Conservation (phyloP, 2,329 filamentous ascomycete species). For the Akanthomyces dipterigenus region DNA sequence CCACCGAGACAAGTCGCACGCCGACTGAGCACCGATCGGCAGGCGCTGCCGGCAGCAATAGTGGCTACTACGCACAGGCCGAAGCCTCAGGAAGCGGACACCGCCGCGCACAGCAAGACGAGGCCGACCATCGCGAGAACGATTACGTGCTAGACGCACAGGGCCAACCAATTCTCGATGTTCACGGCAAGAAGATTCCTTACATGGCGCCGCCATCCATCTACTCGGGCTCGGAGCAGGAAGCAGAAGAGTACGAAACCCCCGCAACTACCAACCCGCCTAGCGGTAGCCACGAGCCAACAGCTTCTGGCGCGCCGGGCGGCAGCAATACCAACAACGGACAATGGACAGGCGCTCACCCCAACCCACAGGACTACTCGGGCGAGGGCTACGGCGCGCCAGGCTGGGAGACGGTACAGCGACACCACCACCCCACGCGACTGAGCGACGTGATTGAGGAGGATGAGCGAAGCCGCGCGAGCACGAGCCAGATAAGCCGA, state of each 20-base stretch:
- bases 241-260: slow-evolving; percentile 52
- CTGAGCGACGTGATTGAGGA: slow-evolving; percentile 84
- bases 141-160: slow-evolving; percentile 62
- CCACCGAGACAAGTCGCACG: slow-evolving; percentile 17
- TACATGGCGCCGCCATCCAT: slow-evolving; percentile 40
- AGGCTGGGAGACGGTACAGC: slow-evolving; percentile 69
- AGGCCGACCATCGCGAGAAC: slow-evolving; percentile 36
- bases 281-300: slow-evolving; percentile 27
- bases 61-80: background rate
- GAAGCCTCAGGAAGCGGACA: slow-evolving; percentile 13
- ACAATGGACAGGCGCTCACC: slow-evolving; percentile 38
- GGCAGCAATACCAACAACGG: slow-evolving; percentile 5
- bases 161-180: slow-evolving; percentile 55
- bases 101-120: background rate
- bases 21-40: slow-evolving; percentile 1
- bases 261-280: slow-evolving; percentile 38
- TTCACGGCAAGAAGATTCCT: slow-evolving; percentile 52
- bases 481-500: slow-evolving; percentile 57
- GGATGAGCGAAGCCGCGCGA: slow-evolving; percentile 71
- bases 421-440: slow-evolving; percentile 81
- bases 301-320: slow-evolving; percentile 23
- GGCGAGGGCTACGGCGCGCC: slow-evolving; percentile 59
- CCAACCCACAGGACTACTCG: slow-evolving; percentile 52
- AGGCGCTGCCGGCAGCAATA: background rate
- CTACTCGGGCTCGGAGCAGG: slow-evolving; percentile 43